Evolutionary conservation across 768 basidiomycete species (phyloP), one percentile per base, ranked within the genome.

Genomic region (Dentipellis fragilis): DNA sequence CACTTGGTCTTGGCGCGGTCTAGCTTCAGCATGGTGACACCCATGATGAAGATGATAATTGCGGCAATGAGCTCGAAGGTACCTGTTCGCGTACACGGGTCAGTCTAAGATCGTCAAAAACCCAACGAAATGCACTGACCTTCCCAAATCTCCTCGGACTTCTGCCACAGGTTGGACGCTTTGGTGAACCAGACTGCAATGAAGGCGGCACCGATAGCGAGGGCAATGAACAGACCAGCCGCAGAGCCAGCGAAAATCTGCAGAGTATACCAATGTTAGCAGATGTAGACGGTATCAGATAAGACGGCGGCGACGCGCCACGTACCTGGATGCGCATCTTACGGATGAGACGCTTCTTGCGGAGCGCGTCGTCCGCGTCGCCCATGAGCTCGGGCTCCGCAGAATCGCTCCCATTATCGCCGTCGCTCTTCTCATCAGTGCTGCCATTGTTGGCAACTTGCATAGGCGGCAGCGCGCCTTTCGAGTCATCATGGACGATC

Each of bases 111-210:
- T 29, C 29, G 29, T 6, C 6, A 29, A 29, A 29, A 29, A 29
- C 29, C 29, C 6, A 6, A 29, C 29, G 6, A 29, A 22, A 51
- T 55, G 21, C 67, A 75, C 65, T 66, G 61, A 79, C 94, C 95
- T 77, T 98, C 95, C 95, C 95, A 97, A 56, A 94, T 71, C 54
- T 83, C 78, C 71, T 98, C 95, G 6, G 91, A 80, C 64, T 82
- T 83, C 40, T 77, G 67, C 88, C 91, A 97, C 16, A 98, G 77
- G 67, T 96, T 74, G 19, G 78, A 76, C 0, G 94, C 86, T 64
- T 89, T 82, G 34, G 93, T 97, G 72, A 95, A 97, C 87, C 93
- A 98, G 42, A 96, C 80, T 7, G 88, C 92, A 59, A 97, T 87
- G 70, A 95, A 97, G 1, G 91, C 84, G 11, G 89, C 92, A 36